Base-by-base conservation (phyloP, 2,329 filamentous ascomycete genomes). In the Dothideomycetes sp. region DNA sequence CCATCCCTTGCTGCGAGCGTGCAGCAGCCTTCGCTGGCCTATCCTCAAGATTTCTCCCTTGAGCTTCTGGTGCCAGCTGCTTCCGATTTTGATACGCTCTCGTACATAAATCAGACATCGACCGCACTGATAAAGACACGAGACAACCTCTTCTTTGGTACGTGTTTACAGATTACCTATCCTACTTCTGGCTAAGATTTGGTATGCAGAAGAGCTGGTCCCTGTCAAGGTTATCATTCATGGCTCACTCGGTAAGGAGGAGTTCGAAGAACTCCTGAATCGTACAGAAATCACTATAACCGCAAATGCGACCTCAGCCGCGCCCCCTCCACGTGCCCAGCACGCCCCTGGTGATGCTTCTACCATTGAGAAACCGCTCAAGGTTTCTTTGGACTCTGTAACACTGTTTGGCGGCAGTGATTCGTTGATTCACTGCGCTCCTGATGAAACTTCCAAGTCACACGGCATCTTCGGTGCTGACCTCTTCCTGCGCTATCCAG, bases 111-210 rank as follows among this genome's bases (percentile, higher is more conserved):
- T 62, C 22, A 27, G 12, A 12, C 22, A 7, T 66, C 45, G 66
- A 22, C 38, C 81, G 31, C 69, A 5, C 31, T 29, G 15, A n/a
- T 36, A n/a, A 29, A 35, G n/a, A 32, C 36, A 31, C 37, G 82
- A 47, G 70, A 80, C 30, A 69, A 71, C 40, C 64, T 88, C 30
- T 81, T 84, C 55, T 85, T 87, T 54, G 83, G 83, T 86, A 66
- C 49, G 73, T 59, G 34, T 44, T 37, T 44, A 42, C 7, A 27
- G 7, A 12, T 49, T 51, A 48, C 49, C 45, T 17, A 24, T 24
- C 18, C 5, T 15, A n/a, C 8, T 54, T 48, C 48, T 47, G 53
- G 52, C 63, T 59, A 49, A 66, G 62, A 70, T 66, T 65, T 60
- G 53, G 50, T 61, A 71, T 63, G 65, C 53, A 87, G 83, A 88